Conservation (phyloP, 164 flowering plant genomes). For the Sedum album region DNA sequence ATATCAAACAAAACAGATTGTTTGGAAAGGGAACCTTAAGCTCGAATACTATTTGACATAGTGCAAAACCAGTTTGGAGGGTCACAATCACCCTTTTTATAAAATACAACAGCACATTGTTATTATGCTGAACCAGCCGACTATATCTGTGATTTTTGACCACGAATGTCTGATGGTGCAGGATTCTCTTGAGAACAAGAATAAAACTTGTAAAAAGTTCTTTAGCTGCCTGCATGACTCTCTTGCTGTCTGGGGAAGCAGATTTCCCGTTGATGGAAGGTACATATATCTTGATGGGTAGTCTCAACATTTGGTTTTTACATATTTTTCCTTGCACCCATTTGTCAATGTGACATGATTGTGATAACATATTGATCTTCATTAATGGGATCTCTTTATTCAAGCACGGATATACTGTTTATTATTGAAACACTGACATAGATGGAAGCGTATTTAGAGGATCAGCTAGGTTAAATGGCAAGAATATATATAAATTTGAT, state of each 20-base stretch:
- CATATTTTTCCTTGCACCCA: not conserved
- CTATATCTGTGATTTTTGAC: slow-evolving; percentile 1
- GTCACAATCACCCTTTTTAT: not conserved
- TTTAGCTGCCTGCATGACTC: slow-evolving; percentile 60
- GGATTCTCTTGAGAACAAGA: slow-evolving; percentile 69
- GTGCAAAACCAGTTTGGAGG: not conserved
- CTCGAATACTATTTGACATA: not conserved
- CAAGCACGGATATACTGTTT: not conserved
- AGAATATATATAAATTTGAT: not conserved
- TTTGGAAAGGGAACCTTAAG: not conserved
- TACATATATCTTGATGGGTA: slow-evolving; percentile 10
- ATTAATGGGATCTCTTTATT: not conserved
- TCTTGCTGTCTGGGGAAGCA: slow-evolving; percentile 54
- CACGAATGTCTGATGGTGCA: slow-evolving; percentile 19
- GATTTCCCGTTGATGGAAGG: slow-evolving; percentile 69
- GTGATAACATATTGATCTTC: not conserved
- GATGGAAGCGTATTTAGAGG: not conserved
- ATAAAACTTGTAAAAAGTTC: slow-evolving; percentile 55
- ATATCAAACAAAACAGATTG: not conserved
- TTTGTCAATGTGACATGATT: not conserved
- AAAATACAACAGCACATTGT: not conserved
- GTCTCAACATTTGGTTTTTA: not conserved
- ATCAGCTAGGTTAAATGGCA: not conserved
- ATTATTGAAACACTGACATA: not conserved
- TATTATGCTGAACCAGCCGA: not conserved